Base-by-base conservation (phyloP, 2,329 filamentous ascomycete genomes). In the Paraphaeosphaeria sporulosa region DNA sequence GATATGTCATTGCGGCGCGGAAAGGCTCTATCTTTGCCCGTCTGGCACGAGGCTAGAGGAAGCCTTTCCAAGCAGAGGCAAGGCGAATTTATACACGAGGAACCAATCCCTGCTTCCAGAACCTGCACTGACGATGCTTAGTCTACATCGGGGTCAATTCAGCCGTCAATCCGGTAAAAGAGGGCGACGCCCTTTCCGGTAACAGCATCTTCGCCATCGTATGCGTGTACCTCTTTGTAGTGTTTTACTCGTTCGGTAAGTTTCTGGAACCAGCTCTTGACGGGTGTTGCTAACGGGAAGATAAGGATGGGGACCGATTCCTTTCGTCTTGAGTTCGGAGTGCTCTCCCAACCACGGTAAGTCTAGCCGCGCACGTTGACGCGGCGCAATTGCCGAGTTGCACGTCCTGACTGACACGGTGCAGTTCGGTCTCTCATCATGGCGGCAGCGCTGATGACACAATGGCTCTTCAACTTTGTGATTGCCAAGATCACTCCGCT, bases 221-320 rank as follows among this genome's bases (percentile, higher is more conserved):
- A 54, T 85, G 83, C 70, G 80, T 85, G 5, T 84, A 84, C 61
- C 71, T 82, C 7, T 82, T 81, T 55, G 80, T 82, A 8, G 78
- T 81, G 10, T 82, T 82, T 66, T 82, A 81, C 70, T 78, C 74
- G 2, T 80, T 81, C 55, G 80, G 70, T 72, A 70, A 59, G 68
- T 59, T 15, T 21, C 3, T 27, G 38, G n/a, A 19, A 10, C 19
- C 6, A 38, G 34, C 27, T 32, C 27, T 23, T 50, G 27, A 7
- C 34, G 47, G 48, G 52, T 23, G 36, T 27, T 25, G 60, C 65
- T 70, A 57, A 67, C 56, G 13, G 42, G 13, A 46, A 25, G 56
- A 8, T 34, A 30, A 71, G 69, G 74, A n/a, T 82, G 80, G 80
- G 80, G 80, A 5, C 80, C 80, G 0, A 79, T 79, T 7, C 79